phyloP scores from a whole-genome alignment of 345 rosid genomes.

The Heritiera littoralis region DNA sequence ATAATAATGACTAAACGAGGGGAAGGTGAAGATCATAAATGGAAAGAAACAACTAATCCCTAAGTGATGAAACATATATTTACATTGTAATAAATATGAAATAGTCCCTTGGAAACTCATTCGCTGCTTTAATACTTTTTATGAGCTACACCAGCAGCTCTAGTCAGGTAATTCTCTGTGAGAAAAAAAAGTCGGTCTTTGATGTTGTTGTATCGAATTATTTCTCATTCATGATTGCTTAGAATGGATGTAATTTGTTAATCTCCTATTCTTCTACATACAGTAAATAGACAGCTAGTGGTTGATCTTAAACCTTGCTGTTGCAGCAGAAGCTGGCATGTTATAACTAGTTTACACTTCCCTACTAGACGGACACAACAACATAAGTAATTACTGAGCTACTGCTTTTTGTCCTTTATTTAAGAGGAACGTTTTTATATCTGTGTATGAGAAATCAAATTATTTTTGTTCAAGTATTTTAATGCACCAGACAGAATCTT shows the following conservation, averaged over 20 bases:
- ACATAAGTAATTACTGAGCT: not conserved
- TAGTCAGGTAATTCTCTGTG: not conserved
- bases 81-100: not conserved
- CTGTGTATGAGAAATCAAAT: not conserved
- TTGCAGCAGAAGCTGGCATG: not conserved
- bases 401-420: not conserved
- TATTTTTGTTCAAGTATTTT: not conserved
- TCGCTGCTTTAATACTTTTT: not conserved
- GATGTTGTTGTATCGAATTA: not conserved
- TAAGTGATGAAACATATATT: not conserved
- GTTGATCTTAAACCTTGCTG: not conserved
- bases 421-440: not conserved
- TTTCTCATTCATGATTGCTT: not conserved
- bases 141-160: not conserved
- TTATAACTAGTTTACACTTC: not conserved
- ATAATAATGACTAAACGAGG: not conserved
- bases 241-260: not conserved
- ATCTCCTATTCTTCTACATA: not conserved
- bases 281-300: not conserved
- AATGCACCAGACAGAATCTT: not conserved
- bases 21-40: slow-evolving; percentile 4
- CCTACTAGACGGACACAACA: not conserved
- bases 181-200: not conserved
- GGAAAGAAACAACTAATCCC: not conserved
- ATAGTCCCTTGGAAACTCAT: not conserved